A percentile compares a stretch with the other conserved stretches of the same genome.
Conservation (phyloP, 208 protist species). For the Tritrichomonas musculus region DNA sequence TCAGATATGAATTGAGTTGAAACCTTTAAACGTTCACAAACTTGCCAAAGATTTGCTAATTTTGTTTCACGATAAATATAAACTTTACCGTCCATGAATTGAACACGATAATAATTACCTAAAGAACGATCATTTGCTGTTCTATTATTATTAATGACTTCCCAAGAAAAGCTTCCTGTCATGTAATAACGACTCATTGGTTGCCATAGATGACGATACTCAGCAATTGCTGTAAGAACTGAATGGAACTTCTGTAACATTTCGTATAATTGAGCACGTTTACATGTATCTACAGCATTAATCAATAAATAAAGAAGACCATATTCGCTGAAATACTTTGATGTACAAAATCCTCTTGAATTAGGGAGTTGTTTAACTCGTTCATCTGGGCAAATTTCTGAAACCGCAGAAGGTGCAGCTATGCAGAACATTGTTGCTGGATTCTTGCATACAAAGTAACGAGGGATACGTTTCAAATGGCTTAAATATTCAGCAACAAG, state of each 20-base stretch:
- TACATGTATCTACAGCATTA: background rate
- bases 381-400: no score
- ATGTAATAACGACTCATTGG: background rate
- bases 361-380: background rate
- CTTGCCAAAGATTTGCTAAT: background rate
- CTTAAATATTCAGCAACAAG: constrained; percentile 1
- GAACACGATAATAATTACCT: background rate
- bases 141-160: background rate
- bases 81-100: background rate
- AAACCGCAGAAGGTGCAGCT: background rate
- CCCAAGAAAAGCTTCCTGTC: background rate
- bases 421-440: background rate
- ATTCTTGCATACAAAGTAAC: background rate
- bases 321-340: constrained; percentile 4
- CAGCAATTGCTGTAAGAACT: background rate
- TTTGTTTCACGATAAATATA: constrained; percentile 25
- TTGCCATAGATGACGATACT: background rate
- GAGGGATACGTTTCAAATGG: background rate
- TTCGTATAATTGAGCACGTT: background rate
- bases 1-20: background rate
- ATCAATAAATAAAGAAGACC: background rate
- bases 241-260: background rate
- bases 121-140: background rate
- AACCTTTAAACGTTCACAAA: background rate
- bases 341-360: background rate